Base-by-base conservation (phyloP, 1,284 basidiomycete species). In the Lignosus rhinocerotis region DNA sequence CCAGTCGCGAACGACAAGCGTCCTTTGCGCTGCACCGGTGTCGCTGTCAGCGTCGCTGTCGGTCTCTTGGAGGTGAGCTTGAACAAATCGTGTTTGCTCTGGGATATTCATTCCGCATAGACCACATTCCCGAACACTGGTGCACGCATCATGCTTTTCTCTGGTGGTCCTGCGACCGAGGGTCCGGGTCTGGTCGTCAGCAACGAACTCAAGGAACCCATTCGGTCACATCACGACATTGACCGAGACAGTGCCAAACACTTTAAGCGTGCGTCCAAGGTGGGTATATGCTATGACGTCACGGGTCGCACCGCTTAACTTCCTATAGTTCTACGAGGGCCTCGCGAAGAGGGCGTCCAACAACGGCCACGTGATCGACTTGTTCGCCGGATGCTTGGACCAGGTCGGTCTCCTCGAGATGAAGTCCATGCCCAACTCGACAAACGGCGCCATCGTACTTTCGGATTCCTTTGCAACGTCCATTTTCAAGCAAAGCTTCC, bases 201-300 rank as follows among this genome's bases (percentile, higher is more conserved):
- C 73, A 93, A 94, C 67, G 96, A 99, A 77, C 81, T 99, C 49
- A 93, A 94, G 74, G 96, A 99, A 73, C 94, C 96, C 2, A 98
- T 99, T 67, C 91, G 97, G 58, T 98, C 96, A 2, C 97, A 99
- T 75, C 96, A 99, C 78, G 96, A 99, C 73, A 99, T 99, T 70
- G 97, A 99, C 72, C 85, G 95, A 51, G 97, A 99, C 75, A 93
- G 88, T 67, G 96, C 93, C 51, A 98, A 97, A 76, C 96, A 98
- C 75, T 99, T 91, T 79, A 99, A 99, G 81, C 91, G 95, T 53
- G 95, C 97, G 21, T 87, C 87, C 67, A 98, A 98, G 86, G 93
- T 94, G 60, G 47, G 79, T 66, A 7, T 31, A 17, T 46, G 41
- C 16, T 30, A 52, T 19, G 4, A 55, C 51, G 55, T 6, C 25